Percentiles rank a stretch among this genome's conserved stretches.
Conservation (phyloP, 495 filamentous ascomycete species). For the Neurospora sp. region DNA sequence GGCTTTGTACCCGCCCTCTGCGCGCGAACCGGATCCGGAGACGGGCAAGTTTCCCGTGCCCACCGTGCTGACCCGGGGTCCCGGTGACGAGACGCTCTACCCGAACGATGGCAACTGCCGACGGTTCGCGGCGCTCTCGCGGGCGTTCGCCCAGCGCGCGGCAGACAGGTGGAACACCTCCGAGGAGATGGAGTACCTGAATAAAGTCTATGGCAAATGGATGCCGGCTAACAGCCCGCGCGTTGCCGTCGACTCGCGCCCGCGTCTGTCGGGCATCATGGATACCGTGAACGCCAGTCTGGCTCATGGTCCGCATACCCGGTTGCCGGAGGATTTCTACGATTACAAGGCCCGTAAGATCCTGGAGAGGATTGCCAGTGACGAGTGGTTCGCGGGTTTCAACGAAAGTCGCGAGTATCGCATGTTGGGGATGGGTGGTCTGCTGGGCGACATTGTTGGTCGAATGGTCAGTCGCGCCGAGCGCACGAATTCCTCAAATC, state of each 20-base stretch:
- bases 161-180: slow-evolving; percentile 74
- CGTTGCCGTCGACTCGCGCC: slow-evolving; percentile 75
- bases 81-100: slow-evolving; percentile 80
- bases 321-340: slow-evolving; percentile 79
- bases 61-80: slow-evolving; percentile 61
- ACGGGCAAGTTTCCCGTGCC: slow-evolving; percentile 49
- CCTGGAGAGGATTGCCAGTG: slow-evolving; percentile 68
- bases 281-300: slow-evolving; percentile 84
- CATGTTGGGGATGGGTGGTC: slow-evolving; percentile 68
- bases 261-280: slow-evolving; percentile 80
- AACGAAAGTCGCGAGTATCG: slow-evolving; percentile 75
- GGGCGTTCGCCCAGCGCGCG: slow-evolving; percentile 72
- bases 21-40: slow-evolving; percentile 34
- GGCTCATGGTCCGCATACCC: slow-evolving; percentile 72
- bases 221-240: slow-evolving; percentile 59
- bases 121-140: slow-evolving; percentile 67
- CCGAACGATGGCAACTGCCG: slow-evolving; percentile 83
- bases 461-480: slow-evolving; percentile 71
- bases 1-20: slow-evolving; percentile 74
- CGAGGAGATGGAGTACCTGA: slow-evolving; percentile 78
- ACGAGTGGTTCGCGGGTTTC: slow-evolving; percentile 93
- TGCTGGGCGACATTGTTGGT: slow-evolving; percentile 75
- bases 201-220: slow-evolving; percentile 63
- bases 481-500: background rate
- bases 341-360: slow-evolving; percentile 58